Evolutionary conservation across 441 rosid species (phyloP).

Genomic region (Gossypium gossypioides): DNA sequence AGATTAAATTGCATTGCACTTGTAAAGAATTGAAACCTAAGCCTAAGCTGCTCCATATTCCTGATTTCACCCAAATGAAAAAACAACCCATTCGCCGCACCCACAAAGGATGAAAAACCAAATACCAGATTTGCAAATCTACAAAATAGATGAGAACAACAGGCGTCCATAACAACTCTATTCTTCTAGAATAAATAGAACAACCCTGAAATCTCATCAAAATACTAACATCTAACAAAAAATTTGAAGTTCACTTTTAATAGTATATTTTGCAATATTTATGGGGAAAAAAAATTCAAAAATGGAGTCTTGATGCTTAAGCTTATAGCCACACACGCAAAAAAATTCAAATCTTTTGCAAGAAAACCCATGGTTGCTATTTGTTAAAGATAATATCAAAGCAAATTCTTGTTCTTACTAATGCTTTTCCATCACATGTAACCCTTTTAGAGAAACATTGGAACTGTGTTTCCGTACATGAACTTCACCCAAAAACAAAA

Average conservation of each 20-base stretch:
- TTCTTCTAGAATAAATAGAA: not conserved
- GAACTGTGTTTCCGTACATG: not conserved
- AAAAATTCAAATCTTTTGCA: no score
- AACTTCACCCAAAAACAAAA: not conserved
- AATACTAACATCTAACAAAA: not conserved
- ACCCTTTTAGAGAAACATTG: not conserved
- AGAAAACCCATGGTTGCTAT: not conserved
- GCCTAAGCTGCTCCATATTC: constrained; percentile 46
- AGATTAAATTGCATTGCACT: constrained; percentile 67
- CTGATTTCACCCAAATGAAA: constrained; percentile 63
- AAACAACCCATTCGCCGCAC: constrained; percentile 44
- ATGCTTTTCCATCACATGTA: not conserved
- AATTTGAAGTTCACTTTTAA: no score
- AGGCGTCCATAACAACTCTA: constrained; percentile 42
- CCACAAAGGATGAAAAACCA: constrained; percentile 49
- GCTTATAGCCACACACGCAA: no score
- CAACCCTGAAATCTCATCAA: not conserved
- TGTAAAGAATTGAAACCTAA: constrained; percentile 57
- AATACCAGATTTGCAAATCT: constrained; percentile 66
- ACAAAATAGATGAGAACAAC: constrained; percentile 47
- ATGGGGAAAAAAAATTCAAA: no score
- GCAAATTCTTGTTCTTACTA: not conserved
- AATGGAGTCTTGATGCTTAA: no score
- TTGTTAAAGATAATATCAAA: not conserved
- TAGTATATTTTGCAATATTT: not conserved